Base-by-base conservation (phyloP, 1,284 basidiomycete genomes). In the Ceratobasidium sp. region DNA sequence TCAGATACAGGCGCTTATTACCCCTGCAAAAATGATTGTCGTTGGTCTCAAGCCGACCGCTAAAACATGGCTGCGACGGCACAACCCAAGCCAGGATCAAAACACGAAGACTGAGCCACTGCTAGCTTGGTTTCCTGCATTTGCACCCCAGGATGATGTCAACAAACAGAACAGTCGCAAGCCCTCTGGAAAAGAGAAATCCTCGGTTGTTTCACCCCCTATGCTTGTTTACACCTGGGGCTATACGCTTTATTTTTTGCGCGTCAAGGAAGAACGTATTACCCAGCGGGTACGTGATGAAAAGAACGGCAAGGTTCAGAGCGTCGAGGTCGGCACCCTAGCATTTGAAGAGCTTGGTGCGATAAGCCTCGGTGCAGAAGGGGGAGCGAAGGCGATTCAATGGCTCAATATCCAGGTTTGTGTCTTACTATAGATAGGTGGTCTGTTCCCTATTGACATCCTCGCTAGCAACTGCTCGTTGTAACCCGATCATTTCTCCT, bases 41-140 rank as follows among this genome's bases (percentile, higher is more conserved):
- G 95, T 99, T 2, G 97, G 96, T 1, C 85, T 99, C 81, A 97
- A 96, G 83, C 98, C 98, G 0, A 90, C 91, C 0, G 94, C 98
- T 2, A 92, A 95, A 82, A 99, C 97, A 0, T 99, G 97, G 96
- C 95, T 95, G 83, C 92, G 96, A 81, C 90, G 89, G 76, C 87
- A 93, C 55, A 77, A 77, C 80, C 90, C 95, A n/a, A 87, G 90
- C 28, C 81, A 84, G 7, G 87, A 89, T 42, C 89, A 89, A 70
- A 87, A 86, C 20, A 85, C 84, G 18, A 83, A 81, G 66, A 84
- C 76, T 82, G 86, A 78, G 82, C 84, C 84, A 51, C 87, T 87
- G 81, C 84, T 96, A 51, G 91, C 92, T 0, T 98, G 96, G 96
- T 94, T 92, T 82, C 93, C 93, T 20, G 70, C 75, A 0, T 61